Evolutionary conservation across 2,329 filamentous ascomycete genomes (phyloP).

Genomic region (Xylariaceae sp.): DNA sequence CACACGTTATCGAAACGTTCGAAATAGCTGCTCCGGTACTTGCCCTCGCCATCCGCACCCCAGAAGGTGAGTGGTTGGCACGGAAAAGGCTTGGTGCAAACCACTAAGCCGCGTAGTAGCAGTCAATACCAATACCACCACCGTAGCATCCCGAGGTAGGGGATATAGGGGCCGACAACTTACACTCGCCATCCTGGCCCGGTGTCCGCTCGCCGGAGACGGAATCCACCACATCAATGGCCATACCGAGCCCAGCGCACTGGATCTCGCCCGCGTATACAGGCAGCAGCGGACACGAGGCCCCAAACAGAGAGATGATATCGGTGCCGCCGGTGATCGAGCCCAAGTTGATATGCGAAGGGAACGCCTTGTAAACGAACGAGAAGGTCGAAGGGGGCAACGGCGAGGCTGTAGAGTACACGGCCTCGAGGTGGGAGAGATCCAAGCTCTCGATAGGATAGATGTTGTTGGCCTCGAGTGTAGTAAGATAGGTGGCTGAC

Average conservation of each 20-base stretch:
- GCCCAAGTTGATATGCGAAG: constrained; percentile 72
- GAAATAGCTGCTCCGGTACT: constrained; percentile 83
- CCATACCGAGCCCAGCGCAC: constrained; percentile 73
- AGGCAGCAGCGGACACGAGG: constrained; percentile 70
- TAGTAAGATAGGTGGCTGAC: constrained; percentile 85
- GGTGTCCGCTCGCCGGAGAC: constrained; percentile 50
- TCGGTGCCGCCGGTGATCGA: constrained; percentile 96
- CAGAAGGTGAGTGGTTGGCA: constrained; percentile 90
- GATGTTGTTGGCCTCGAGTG: constrained; percentile 74
- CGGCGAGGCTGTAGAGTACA: constrained; percentile 92
- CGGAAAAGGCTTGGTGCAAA: constrained; percentile 81
- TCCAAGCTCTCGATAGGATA: constrained; percentile 52
- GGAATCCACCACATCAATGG: constrained; percentile 57
- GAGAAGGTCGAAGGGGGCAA: constrained; percentile 88
- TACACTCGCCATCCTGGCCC: constrained; percentile 66
- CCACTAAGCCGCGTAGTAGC: constrained; percentile 38
- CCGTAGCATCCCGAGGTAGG: too few species aligned
- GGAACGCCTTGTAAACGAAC: constrained; percentile 83
- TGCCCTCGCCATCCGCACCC: constrained; percentile 63
- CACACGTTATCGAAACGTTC: constrained; percentile 73
- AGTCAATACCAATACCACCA: neutral
- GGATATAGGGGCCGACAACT: neutral
- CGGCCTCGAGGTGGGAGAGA: constrained; percentile 65
- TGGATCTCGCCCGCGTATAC: constrained; percentile 72
- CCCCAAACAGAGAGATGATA: constrained; percentile 91